Evolutionary conservation across 2,329 filamentous ascomycete species (phyloP).

Genomic region (Metarhizium humberi): DNA sequence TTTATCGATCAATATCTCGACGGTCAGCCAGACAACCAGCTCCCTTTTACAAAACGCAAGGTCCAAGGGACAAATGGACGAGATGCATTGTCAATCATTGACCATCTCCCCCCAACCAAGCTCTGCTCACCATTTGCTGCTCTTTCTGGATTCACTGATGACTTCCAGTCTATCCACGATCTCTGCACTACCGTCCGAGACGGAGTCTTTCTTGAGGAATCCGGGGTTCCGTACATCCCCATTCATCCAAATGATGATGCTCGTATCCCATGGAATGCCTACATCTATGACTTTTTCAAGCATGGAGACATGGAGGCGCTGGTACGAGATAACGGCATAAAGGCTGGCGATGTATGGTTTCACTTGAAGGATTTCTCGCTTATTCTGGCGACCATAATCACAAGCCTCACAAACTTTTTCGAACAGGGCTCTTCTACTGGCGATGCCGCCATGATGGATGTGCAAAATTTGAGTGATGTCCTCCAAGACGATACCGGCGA

Average conservation of each 20-base stretch:
- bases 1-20: too few species aligned
- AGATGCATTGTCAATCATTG: too few species aligned
- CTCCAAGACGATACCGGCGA: too few species aligned
- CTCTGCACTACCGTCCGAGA: conserved; percentile 56
- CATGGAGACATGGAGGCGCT: conserved; percentile 57
- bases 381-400: conserved; percentile 61
- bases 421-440: too few species aligned
- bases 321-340: conserved; percentile 56
- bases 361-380: conserved; percentile 50
- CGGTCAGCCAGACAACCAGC: too few species aligned
- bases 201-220: conserved; percentile 66
- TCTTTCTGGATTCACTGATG: conserved; percentile 58
- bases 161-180: conserved; percentile 55
- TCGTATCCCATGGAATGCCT: conserved; percentile 49
- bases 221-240: conserved; percentile 60
- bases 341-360: conserved; percentile 62
- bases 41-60: too few species aligned
- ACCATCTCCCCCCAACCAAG: conserved; percentile 27
- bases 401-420: conserved; percentile 48
- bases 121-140: conserved; percentile 62
- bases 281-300: conserved; percentile 69
- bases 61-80: too few species aligned
- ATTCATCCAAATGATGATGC: conserved; percentile 46
- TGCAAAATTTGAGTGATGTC: too few species aligned
- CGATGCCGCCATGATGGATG: too few species aligned